phyloP scores from a whole-genome alignment of 768 basidiomycete species.

The Symmetrospora coprosmae region DNA sequence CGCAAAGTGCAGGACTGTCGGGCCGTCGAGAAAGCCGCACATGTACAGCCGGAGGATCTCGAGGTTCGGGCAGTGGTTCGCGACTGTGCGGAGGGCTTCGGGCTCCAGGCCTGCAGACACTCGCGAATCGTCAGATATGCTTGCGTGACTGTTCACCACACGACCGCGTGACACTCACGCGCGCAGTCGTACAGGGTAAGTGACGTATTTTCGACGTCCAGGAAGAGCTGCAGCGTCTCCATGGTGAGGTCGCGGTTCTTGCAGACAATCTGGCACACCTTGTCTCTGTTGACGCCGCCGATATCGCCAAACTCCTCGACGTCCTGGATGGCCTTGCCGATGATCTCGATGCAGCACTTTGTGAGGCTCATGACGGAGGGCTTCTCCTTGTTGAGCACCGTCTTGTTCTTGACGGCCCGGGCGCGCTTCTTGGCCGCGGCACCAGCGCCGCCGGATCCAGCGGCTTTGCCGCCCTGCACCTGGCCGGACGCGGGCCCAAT shows the following conservation, averaged over 20 bases:
- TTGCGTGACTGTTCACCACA: no score
- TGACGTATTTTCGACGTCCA: constrained; percentile 52
- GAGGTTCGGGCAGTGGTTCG: constrained; percentile 69
- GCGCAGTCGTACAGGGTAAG: constrained; percentile 79
- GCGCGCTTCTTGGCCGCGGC: constrained; percentile 52
- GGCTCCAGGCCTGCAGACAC: constrained; percentile 50
- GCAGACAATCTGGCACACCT: constrained; percentile 46
- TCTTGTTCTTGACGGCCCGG: constrained; percentile 35
- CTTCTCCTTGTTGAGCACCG: constrained; percentile 50
- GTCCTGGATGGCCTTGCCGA: constrained; percentile 73
- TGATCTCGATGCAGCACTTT: constrained; percentile 70
- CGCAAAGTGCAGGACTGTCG: constrained; percentile 42
- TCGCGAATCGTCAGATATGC: neutral
- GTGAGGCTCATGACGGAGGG: constrained; percentile 59
- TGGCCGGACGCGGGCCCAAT: constrained; percentile 41
- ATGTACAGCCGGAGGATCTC: constrained; percentile 63
- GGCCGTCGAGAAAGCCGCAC: constrained; percentile 66
- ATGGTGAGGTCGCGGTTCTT: constrained; percentile 45
- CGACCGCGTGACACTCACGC: constrained; percentile 53
- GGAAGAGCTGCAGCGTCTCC: constrained; percentile 71
- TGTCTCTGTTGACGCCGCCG: constrained; percentile 56
- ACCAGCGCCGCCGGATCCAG: constrained; percentile 23
- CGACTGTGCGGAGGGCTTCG: constrained; percentile 54
- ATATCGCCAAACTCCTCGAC: constrained; percentile 59
- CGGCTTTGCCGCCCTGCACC: constrained; percentile 43